Evolutionary conservation across 345 rosid genomes (phyloP), one percentile per base, ranked within the genome.

Genomic region (Arabidopsis suecica): DNA sequence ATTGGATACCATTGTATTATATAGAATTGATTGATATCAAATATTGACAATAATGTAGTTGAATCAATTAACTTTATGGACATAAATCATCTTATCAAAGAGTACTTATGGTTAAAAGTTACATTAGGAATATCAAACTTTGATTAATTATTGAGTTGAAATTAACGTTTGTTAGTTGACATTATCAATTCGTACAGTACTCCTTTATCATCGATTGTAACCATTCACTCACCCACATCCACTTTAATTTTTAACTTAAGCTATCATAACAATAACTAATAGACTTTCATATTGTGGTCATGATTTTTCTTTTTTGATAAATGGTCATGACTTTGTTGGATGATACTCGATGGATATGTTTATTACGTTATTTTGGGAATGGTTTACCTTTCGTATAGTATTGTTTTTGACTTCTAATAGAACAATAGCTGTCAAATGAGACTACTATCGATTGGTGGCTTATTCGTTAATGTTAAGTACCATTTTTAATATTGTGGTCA

Each of bases 11-110:
- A 58, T 58, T 16, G 62, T 16, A 4, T 0, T 23, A 59, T n/a
- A 30, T 11, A n/a, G 41, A 32, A 36, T 45, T 45, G 59, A 54
- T 65, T 56, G 57, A 18, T 56, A 65, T 73, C 50, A 45, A 65
- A 36, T 74, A 23, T 36, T 12, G 65, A 65, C 78, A 64, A 14
- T 44, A 73, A 44, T 55, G 55, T 65, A 56, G 71, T 4, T 66
- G 44, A 74, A 47, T 7, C 47, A 12, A 57, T 65, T 66, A 66
- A 34, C n/a, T 9, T 23, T n/a, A n/a, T 49, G 25, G 33, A 10
- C 49, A 37, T 9, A 28, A 65, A 68, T 59, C 47, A 75, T 68
- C 56, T 40, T 38, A 56, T 37, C 61, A 37, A 42, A 33, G 38
- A 73, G 63, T 53, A 34, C 33, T 37, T 45, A 2, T 63, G 6